A percentile compares a stretch with the other conserved stretches of the same genome.
phyloP scores from a whole-genome alignment of 805 yeast genomes.

The Ogataea methylovora region DNA sequence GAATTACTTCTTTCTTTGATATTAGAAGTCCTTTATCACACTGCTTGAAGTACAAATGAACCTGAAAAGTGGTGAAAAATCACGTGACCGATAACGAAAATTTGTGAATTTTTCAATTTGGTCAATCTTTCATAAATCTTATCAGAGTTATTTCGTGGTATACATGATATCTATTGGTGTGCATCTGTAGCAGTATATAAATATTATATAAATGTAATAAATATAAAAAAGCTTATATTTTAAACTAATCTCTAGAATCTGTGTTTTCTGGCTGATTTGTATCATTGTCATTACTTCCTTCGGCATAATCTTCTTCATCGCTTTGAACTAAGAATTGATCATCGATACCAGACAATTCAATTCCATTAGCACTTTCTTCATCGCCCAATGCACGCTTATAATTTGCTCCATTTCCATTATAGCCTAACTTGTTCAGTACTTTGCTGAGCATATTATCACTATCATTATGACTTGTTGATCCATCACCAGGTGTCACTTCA shows the following conservation, averaged over 20 bases:
- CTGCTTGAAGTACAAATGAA: neutral
- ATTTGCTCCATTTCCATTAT: conserved; percentile 24
- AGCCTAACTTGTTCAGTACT: conserved; percentile 25
- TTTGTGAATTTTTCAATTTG: neutral
- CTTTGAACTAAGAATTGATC: conserved; percentile 42
- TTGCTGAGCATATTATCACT: conserved; percentile 8
- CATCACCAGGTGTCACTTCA: conserved; percentile 7
- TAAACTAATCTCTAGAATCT: neutral
- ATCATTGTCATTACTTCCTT: neutral
- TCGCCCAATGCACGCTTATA: conserved; percentile 25
- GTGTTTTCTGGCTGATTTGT: neutral
- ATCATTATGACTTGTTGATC: neutral
- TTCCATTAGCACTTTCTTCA: conserved; percentile 19
- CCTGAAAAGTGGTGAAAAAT: neutral
- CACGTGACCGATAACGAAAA: neutral
- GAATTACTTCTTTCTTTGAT: neutral
- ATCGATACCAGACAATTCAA: conserved; percentile 33
- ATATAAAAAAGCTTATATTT: too few species aligned
- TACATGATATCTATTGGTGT: neutral
- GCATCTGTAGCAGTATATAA: neutral
- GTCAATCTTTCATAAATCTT: neutral
- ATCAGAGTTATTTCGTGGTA: neutral
- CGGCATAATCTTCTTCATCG: conserved; percentile 32
- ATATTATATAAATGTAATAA: neutral
- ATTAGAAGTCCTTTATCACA: neutral